phyloP scores from a whole-genome alignment of 23 red algal genomes.

The Gracilaria domingensis region DNA sequence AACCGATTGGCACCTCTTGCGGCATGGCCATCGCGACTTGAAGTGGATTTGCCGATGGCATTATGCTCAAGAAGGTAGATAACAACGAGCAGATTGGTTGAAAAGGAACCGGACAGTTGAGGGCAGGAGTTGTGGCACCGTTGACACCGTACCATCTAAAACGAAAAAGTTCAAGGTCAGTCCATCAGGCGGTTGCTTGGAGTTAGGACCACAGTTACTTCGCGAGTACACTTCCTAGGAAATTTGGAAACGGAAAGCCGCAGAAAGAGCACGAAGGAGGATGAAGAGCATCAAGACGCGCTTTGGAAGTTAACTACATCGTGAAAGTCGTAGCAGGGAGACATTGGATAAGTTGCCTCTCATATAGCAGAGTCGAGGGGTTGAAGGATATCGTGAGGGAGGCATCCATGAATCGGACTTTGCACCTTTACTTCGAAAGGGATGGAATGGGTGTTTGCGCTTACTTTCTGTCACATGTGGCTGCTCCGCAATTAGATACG shows the following conservation, averaged over 20 bases:
- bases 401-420: conserved; percentile 56
- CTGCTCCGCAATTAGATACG: conserved; percentile 88
- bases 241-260: conserved; percentile 18
- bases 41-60: conserved; percentile 35
- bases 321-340: background rate
- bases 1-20: conserved; percentile 41
- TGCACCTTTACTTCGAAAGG: conserved; percentile 2
- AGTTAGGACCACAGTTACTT: conserved; percentile 28
- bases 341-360: background rate
- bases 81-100: background rate
- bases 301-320: background rate
- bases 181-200: conserved; percentile 40
- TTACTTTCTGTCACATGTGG: conserved; percentile 92
- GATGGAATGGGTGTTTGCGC: conserved; percentile 39
- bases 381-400: conserved; percentile 55
- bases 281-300: conserved; percentile 2
- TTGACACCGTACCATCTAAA: background rate
- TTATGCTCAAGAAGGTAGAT: conserved; percentile 18
- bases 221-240: conserved; percentile 43
- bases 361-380: conserved; percentile 10
- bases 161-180: conserved; percentile 15
- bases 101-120: conserved; percentile 18
- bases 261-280: background rate
- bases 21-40: conserved; percentile 36
- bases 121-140: conserved; percentile 18